Conservation (phyloP, 108 stramenopile genomes). For the Skeletonema marinoi region DNA sequence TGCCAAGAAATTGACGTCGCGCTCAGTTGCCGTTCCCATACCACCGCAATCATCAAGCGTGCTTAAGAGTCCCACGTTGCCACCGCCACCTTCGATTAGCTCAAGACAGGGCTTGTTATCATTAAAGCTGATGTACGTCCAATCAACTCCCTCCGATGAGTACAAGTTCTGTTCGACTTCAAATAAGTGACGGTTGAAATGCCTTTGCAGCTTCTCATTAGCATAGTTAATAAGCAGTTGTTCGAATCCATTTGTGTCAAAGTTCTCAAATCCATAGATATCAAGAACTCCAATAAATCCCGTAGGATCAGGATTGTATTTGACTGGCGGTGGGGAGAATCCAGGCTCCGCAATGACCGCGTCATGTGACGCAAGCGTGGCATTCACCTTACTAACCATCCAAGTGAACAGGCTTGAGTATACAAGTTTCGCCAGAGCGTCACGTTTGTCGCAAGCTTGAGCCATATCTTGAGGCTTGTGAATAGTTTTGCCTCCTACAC, state of each 20-base stretch:
- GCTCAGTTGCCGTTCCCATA: constrained; percentile 81
- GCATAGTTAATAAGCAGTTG: constrained; percentile 97
- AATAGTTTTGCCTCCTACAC: constrained; percentile 78
- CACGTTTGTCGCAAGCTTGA: constrained; percentile 90
- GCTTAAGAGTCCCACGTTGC: constrained; percentile 75
- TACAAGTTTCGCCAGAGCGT: constrained; percentile 93
- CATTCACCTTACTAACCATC: constrained; percentile 89
- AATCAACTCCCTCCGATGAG: constrained; percentile 93
- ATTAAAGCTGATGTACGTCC: constrained; percentile 96
- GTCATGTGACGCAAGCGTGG: constrained; percentile 55
- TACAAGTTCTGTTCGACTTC: constrained; percentile 95
- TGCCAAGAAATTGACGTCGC: constrained; percentile 88
- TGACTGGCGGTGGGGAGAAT: constrained; percentile 43
- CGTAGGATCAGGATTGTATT: constrained; percentile 30
- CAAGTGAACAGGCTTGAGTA: constrained; percentile 93
- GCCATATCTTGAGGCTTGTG: constrained; percentile 76
- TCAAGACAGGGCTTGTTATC: constrained; percentile 98
- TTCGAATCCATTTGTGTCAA: constrained; percentile 94
- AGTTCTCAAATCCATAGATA: constrained; percentile 98
- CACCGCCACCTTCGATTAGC: constrained; percentile 89
- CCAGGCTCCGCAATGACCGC: constrained; percentile 38
- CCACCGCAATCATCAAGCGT: constrained; percentile 93
- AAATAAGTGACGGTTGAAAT: constrained; percentile 96
- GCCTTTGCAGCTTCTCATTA: constrained; percentile 92
- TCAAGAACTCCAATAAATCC: constrained; percentile 93